Conservation (phyloP, 225 moss, liverwort and hornwort genomes). For the Antitrichia curtipendula region DNA sequence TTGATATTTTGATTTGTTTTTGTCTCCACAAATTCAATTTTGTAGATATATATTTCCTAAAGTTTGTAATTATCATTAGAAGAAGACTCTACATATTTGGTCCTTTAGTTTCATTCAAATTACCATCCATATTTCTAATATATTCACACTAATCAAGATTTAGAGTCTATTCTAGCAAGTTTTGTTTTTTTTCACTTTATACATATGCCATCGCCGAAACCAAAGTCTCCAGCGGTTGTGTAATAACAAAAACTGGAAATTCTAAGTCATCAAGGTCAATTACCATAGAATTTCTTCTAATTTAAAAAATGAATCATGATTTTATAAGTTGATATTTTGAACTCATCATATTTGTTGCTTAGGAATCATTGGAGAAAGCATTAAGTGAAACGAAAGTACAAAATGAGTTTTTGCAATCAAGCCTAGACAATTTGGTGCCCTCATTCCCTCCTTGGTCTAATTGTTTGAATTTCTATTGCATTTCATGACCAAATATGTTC, state of each 20-base stretch:
- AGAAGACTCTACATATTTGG: not conserved
- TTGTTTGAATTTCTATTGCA: not conserved
- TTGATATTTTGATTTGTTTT: not conserved
- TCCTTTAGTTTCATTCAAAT: not conserved
- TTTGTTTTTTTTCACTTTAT: not conserved
- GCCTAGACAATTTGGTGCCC: constrained; percentile 17
- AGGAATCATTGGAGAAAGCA: constrained; percentile 44
- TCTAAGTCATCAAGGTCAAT: not conserved
- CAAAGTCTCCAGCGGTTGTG: no score
- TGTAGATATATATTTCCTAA: not conserved
- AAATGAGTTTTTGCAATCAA: not conserved
- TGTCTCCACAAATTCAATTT: not conserved
- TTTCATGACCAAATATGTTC: not conserved
- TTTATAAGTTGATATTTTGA: not conserved
- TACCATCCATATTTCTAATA: not conserved
- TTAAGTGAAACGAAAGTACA: constrained; percentile 8
- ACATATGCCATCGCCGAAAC: not conserved
- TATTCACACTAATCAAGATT: not conserved
- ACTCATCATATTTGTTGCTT: not conserved
- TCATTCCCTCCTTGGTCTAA: not conserved
- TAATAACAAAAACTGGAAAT: not conserved
- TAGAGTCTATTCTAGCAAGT: no score
- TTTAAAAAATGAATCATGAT: not conserved
- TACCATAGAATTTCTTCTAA: not conserved
- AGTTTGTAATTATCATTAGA: not conserved